Percentiles rank a stretch among this genome's conserved stretches.
These are phyloP conservation scores for Aschersonia sp. DNA, from an alignment of 2,329 filamentous ascomycete species.

Conservation along the genomic window DNA sequence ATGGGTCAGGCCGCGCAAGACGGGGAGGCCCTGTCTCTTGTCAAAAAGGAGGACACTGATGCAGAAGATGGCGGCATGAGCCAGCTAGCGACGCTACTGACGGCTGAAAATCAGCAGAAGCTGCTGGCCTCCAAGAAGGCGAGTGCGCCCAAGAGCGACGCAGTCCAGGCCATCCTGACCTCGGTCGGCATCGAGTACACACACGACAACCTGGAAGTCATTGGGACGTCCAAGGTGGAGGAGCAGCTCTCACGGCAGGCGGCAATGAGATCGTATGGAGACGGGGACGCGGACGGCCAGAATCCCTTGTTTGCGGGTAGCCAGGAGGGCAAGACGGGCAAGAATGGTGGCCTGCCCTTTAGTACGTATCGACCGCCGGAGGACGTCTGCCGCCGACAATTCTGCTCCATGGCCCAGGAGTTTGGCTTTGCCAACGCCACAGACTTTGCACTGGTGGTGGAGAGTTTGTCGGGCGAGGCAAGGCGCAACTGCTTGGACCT, in stretches of 20 bases:
- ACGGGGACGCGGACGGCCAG: constrained; percentile 30
- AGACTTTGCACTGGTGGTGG: constrained; percentile 81
- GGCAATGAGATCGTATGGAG: constrained; percentile 37
- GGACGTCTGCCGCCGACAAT: constrained; percentile 64
- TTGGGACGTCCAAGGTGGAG: constrained; percentile 87
- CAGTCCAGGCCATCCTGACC: constrained; percentile 77
- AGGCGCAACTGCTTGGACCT: constrained; percentile 61
- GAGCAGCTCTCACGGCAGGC: constrained; percentile 67
- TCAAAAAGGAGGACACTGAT: constrained; percentile 35
- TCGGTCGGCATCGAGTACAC: constrained; percentile 87
- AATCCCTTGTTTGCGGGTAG: constrained; percentile 44
- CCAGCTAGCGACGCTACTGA: constrained; percentile 48
- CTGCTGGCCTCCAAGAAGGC: constrained; percentile 18
- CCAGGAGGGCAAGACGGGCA: constrained; percentile 16
- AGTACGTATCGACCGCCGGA: constrained; percentile 54
- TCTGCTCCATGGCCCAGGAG: constrained; percentile 75
- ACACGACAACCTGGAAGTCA: constrained; percentile 89
- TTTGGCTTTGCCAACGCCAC: constrained; percentile 64
- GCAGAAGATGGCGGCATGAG: constrained; percentile 53
- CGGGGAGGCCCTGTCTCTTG: constrained; percentile 25
- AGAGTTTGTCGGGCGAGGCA: constrained; percentile 77
- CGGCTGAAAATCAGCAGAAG: constrained; percentile 29
- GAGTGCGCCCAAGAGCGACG: constrained; percentile 43
- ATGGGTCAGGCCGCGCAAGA: constrained; percentile 45
- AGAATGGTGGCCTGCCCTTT: constrained; percentile 16